Evolutionary conservation across 2,329 filamentous ascomycete genomes (phyloP), one percentile per base, ranked within the genome.

Genomic region (Lecanicillium sp.): DNA sequence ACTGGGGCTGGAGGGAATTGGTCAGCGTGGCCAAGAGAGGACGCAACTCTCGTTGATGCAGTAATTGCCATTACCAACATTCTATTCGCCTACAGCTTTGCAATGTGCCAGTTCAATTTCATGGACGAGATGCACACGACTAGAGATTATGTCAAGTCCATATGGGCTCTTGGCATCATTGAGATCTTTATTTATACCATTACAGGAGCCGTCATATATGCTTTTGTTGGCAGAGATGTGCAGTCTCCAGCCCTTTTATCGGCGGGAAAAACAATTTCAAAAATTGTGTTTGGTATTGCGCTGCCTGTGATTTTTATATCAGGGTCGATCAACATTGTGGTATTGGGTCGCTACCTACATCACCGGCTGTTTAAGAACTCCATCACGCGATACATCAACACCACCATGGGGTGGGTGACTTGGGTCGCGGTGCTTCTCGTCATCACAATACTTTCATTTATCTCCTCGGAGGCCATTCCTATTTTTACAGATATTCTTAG

Each of bases 251-350:
- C 84, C 0, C 69, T 88, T 6, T 72, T 82, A 5, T 82, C 79
- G 0, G 77, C 81, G 9, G 71, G 74, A 2, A 58, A 62, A 2
- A 48, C 70, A 0, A 58, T 85, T 17, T 72, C 74, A 36, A 84
- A 84, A 53, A 60, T 87, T 6, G 80, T 81, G 3, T 87, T 82
- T 51, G 81, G 80, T 19, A 58, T 87, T 45, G 82, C 80, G 0
- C 65, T 83, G 4, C 82, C 82, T 12, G 85, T 82, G 39, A 87
- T 87, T 54, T 71, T 86, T 49, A 79, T 87, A 44, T 81, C 82
- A 0, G 84, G 82, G 35, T 80, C 83, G 14, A 81, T 87, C 56
- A 81, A 84, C 60, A 68, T 64, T 27, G 67, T 64, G 2, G 65
- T 69, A 10, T 59, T 65, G 19, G 59, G 55, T 4, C 65, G 67